Conservation (phyloP, 306 rosid species). For the Gastrolobium villosum region DNA sequence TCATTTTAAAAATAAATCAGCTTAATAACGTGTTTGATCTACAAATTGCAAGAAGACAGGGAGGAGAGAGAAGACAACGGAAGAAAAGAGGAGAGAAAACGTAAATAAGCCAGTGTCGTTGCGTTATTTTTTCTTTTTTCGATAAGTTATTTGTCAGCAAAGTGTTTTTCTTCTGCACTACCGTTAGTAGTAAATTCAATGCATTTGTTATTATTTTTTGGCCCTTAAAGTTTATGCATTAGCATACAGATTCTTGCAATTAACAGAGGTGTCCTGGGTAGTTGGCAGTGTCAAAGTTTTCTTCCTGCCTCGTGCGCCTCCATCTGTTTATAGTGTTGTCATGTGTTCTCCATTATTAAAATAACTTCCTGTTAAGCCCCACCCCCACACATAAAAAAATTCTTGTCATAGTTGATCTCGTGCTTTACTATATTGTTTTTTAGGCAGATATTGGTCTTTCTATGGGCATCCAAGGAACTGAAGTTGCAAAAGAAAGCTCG, state of each 20-base stretch:
- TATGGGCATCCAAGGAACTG: constrained; percentile 99
- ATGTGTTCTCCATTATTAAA: constrained; percentile 11
- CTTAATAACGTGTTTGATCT: constrained; percentile 33
- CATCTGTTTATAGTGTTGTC: constrained; percentile 37
- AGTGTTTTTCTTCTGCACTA: constrained; percentile 5
- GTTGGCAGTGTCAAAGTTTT: constrained; percentile 38
- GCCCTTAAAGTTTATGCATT: constrained; percentile 19
- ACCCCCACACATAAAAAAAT: neutral
- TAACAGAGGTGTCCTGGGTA: constrained; percentile 24
- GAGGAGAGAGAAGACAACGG: neutral
- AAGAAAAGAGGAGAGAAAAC: neutral
- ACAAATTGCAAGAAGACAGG: constrained; percentile 17
- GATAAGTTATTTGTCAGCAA: neutral
- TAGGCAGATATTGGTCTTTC: constrained; percentile 99
- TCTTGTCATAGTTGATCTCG: constrained; percentile 49
- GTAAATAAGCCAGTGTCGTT: constrained; percentile 18
- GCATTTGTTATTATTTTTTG: constrained; percentile 20
- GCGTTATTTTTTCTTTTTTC: constrained; percentile 30
- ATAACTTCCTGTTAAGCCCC: constrained; percentile 22
- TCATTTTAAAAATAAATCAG: constrained; percentile 24
- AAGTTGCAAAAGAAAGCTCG: constrained; percentile 99
- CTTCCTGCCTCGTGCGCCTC: constrained; percentile 1
- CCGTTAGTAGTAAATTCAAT: constrained; percentile 25
- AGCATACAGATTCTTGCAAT: constrained; percentile 24
- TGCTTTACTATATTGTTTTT: constrained; percentile 61